phyloP scores from a whole-genome alignment of 768 basidiomycete species.

The Podaxis sp. region DNA sequence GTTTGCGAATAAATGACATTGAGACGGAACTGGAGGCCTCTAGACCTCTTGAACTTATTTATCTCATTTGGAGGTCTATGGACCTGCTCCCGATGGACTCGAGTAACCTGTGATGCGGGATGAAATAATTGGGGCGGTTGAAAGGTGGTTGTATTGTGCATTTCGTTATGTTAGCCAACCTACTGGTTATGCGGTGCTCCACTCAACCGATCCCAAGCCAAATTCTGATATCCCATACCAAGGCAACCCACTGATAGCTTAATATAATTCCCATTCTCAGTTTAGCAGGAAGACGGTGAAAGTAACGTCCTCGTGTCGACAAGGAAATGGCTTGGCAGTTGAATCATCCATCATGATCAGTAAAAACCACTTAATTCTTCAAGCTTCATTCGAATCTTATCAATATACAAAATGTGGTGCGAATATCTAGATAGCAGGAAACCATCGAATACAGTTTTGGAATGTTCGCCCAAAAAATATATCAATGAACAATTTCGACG shows the following conservation, averaged over 20 bases:
- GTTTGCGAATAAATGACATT: neutral
- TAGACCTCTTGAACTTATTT: neutral
- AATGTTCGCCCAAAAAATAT: neutral
- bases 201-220: neutral
- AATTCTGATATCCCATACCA: neutral
- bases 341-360: neutral
- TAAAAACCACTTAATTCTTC: neutral
- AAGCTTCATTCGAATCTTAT: constrained; percentile 7
- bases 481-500: constrained; percentile 80
- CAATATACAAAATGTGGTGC: constrained; percentile 24
- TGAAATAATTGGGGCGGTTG: neutral
- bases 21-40: neutral
- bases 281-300: neutral
- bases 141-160: neutral
- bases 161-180: neutral
- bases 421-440: neutral
- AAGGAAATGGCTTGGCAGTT: neutral
- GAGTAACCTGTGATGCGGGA: neutral
- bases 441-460: neutral
- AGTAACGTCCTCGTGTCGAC: neutral
- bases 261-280: neutral
- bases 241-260: neutral
- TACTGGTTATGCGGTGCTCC: neutral
- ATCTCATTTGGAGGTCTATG: neutral
- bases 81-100: constrained; percentile 3